These are phyloP conservation scores for Fomitopsis pulvina DNA, from an alignment of 768 basidiomycete species.

Conservation along the genomic window DNA sequence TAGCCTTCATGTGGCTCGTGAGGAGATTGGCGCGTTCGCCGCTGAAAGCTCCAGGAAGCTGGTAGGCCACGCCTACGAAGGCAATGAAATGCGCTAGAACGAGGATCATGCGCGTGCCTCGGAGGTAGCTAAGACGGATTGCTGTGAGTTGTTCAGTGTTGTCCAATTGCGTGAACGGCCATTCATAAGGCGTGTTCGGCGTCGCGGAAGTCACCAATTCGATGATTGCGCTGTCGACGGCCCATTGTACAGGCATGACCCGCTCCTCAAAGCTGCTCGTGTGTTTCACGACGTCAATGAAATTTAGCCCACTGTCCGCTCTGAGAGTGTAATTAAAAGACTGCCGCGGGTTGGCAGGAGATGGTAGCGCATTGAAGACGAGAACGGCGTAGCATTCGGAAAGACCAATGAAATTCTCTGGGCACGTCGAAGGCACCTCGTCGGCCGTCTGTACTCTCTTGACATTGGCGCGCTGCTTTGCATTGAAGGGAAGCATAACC, in stretches of 20 bases:
- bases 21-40: constrained; percentile 58
- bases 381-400: constrained; percentile 69
- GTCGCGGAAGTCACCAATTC: constrained; percentile 53
- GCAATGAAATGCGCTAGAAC: constrained; percentile 69
- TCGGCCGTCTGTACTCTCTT: constrained; percentile 35
- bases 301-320: constrained; percentile 58
- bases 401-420: constrained; percentile 64
- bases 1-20: constrained; percentile 70
- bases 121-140: constrained; percentile 55
- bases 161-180: constrained; percentile 65
- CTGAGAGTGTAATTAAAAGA: constrained; percentile 61
- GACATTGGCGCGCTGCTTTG: constrained; percentile 41
- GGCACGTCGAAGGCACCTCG: constrained; percentile 53
- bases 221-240: constrained; percentile 70
- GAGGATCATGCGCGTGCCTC: constrained; percentile 54
- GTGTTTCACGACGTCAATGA: constrained; percentile 63
- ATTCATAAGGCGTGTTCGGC: constrained; percentile 55
- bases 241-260: constrained; percentile 73
- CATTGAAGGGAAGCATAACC: constrained; percentile 48
- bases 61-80: constrained; percentile 71
- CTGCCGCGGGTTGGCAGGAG: constrained; percentile 1
- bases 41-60: constrained; percentile 65
- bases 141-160: constrained; percentile 52
- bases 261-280: constrained; percentile 62
- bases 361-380: constrained; percentile 52